Conservation (phyloP, 148 eudicot genomes). For the Diospyros kaki region DNA sequence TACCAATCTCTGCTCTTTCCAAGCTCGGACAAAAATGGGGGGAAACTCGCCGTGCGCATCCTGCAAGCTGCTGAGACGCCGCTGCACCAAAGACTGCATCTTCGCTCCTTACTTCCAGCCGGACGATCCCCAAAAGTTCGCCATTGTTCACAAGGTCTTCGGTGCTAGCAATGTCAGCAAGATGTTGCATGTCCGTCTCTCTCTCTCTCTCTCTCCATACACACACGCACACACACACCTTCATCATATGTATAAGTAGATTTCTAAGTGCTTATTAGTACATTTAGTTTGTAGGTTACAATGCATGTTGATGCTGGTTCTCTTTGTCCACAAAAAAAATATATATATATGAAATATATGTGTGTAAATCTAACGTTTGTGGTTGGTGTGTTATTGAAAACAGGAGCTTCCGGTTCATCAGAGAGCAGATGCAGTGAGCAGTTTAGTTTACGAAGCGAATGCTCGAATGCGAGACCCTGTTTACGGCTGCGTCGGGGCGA, state of each 20-base stretch:
- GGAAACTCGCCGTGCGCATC: slow-evolving; percentile 90
- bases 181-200: slow-evolving; percentile 71
- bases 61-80: slow-evolving; percentile 79
- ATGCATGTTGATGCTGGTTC: neutral
- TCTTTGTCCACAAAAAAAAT: neutral
- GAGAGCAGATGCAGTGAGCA: slow-evolving; percentile 82
- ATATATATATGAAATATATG: neutral
- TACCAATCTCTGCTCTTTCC: neutral
- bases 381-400: neutral
- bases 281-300: too few relatives aligned
- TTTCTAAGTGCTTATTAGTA: too few relatives aligned
- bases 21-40: slow-evolving; percentile 21
- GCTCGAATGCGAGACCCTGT: slow-evolving; percentile 81
- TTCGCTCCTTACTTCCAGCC: slow-evolving; percentile 90
- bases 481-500: slow-evolving; percentile 90
- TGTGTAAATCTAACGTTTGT: neutral
- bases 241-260: too few relatives aligned
- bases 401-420: slow-evolving; percentile 75
- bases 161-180: slow-evolving; percentile 94
- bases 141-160: slow-evolving; percentile 87
- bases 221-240: neutral
- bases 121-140: slow-evolving; percentile 82
- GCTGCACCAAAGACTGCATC: slow-evolving; percentile 85
- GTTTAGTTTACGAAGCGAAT: slow-evolving; percentile 84
- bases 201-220: neutral